Evolutionary conservation across 192 early-diverging fungal species (phyloP), one percentile per base, ranked within the genome.

Genomic region (Allomyces macrogynus): DNA sequence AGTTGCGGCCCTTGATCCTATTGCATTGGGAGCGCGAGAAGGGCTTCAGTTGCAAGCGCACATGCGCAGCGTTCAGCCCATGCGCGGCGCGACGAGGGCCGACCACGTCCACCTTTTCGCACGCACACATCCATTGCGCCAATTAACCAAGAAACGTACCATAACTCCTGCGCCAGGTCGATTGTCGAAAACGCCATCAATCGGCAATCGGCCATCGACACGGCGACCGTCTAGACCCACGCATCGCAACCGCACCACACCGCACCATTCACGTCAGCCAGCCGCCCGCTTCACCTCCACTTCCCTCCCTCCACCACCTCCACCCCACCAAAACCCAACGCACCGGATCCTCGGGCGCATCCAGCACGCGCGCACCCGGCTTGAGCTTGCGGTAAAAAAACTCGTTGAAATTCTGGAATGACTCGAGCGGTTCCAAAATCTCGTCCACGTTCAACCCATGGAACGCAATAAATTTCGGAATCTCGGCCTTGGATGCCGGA

Each of bases 381-480:
- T 87, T 90, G 49, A 91, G 75, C 27, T 84, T 85, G 16, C 89
- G 81, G 69, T 87, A 89, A 69, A 90, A 91, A 75, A 91, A 91
- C 70, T 90, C 84, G 72, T 91, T 91, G 67, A 91, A 90, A 43
- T 73, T 89, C 26, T 78, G 75, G 63, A 86, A 91, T 42, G 69
- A 77, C 22, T 81, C 72, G 25, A 88, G 60, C 7, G 89, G 86
- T 9, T 87, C 79, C 1, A 84, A 65, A 5, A 91, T 80, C 65
- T 91, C 86, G 20, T 72, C 72, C 68, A 84, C 70, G 32, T 85
- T 73, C 1, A 91, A 65, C 3, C 78, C 70, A 70, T 91, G 87
- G 70, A 87, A 88, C 12, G 75, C 73, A 43, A 89, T 83, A 69
- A 91, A 91, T 10, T 75, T 73, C 18, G 74, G 76, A 62, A 91